A percentile compares a stretch with the other conserved stretches of the same genome.
Conservation (phyloP, 768 basidiomycete genomes). For the Leccinum disarticulatum region DNA sequence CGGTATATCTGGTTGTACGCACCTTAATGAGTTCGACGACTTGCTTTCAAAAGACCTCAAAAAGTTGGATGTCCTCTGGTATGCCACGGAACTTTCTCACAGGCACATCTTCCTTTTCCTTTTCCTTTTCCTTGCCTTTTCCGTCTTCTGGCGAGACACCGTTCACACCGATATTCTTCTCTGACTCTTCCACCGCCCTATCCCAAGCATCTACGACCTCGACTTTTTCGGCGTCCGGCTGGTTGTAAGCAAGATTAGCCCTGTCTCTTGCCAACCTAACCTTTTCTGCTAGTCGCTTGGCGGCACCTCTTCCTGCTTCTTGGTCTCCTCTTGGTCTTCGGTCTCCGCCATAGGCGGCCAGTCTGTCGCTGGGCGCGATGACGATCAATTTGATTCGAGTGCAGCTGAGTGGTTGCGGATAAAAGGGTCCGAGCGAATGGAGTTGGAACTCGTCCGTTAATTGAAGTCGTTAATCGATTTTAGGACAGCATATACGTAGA, state of each 20-base stretch:
- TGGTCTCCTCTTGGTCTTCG: slow-evolving; percentile 93
- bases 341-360: slow-evolving; percentile 61
- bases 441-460: too few species aligned
- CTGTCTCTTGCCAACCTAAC: slow-evolving; percentile 73
- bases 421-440: too few species aligned
- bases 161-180: slow-evolving; percentile 19
- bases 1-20: too few species aligned
- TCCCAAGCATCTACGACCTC: slow-evolving; percentile 29
- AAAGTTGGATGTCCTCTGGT: too few species aligned
- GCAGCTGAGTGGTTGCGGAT: too few species aligned
- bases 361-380: too few species aligned
- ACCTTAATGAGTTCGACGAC: too few species aligned
- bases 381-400: too few species aligned
- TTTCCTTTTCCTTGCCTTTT: slow-evolving; percentile 55
- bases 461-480: too few species aligned
- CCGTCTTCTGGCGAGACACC: slow-evolving; percentile 26
- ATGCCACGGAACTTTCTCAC: too few species aligned
- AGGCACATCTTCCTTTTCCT: slow-evolving; percentile 50
- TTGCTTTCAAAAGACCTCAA: too few species aligned
- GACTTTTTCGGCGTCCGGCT: slow-evolving; percentile 20
- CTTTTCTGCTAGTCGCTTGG: slow-evolving; percentile 81
- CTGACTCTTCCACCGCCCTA: slow-evolving; percentile 22
- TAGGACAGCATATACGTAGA: too few species aligned
- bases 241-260: slow-evolving; percentile 51
- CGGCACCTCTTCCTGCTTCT: slow-evolving; percentile 90